phyloP scores from a whole-genome alignment of 306 rosid genomes.

The Oxytropis ochrocephala region DNA sequence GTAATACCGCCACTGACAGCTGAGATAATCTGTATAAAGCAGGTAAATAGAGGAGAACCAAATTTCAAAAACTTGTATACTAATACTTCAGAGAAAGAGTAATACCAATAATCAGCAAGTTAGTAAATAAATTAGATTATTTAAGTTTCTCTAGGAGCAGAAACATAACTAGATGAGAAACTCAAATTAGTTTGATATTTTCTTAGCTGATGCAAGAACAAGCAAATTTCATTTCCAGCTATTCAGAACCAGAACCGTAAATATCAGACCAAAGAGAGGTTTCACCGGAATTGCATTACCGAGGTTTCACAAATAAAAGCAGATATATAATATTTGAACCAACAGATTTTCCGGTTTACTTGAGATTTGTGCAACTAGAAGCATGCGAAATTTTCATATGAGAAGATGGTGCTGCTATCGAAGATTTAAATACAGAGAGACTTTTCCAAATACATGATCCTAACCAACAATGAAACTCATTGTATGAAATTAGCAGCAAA shows the following conservation, averaged over 20 bases:
- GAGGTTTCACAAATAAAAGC: not conserved
- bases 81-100: not conserved
- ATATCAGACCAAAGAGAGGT: not conserved
- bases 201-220: not conserved
- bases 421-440: not conserved
- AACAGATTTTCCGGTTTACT: not conserved
- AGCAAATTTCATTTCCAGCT: not conserved
- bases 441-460: not conserved
- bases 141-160: not conserved
- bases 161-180: not conserved
- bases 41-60: not conserved
- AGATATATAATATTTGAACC: not conserved
- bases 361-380: not conserved
- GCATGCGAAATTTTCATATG: not conserved
- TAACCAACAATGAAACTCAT: not conserved
- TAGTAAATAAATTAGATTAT: not conserved
- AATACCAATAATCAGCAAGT: not conserved
- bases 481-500: not conserved
- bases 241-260: not conserved
- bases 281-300: not conserved
- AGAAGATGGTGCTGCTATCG: not conserved
- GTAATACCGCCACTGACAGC: conserved; percentile 78
- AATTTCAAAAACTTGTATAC: conserved; percentile 10
- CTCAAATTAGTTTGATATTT: not conserved
- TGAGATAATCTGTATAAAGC: conserved; percentile 62